Evolutionary conservation across 768 basidiomycete species (phyloP), one percentile per base, ranked within the genome.

Genomic region (Boletus speciosus): DNA sequence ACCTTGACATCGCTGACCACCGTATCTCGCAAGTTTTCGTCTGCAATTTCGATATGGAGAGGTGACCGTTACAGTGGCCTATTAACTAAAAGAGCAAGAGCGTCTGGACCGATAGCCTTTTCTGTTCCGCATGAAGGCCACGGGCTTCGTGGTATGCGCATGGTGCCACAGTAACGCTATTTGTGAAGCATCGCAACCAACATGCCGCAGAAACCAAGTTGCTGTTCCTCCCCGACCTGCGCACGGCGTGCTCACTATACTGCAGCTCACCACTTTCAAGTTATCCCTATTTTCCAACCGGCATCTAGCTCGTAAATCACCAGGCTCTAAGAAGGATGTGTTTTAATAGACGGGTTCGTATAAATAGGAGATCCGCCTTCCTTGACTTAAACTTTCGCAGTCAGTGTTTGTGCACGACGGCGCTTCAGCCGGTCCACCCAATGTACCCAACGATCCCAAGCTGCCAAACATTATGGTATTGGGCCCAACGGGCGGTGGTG

Each of bases 401-500:
- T 52, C 52, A 1, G 21, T 14, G 15, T 21, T 48, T 9, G 21
- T 54, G 19, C 49, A 59, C 32, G 42, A 54, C 29, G 37, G n/a
- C 29, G 47, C 42, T 10, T 9, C 42, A 25, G 23, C 51, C 11
- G 5, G 16, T 39, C 32, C 25, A n/a, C 52, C 51, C 29, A 49
- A 47, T 5, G 23, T 19, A 9, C 34, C 46, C 42, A 46, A 23
- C 8, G 55, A 50, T 7, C 45, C 60, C 23, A 55, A 6, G 6
- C 40, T 54, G 15, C 63, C 61, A 10, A 66, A 65, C 21, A 29
- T 70, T 8, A 50, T 68, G 37, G 64, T 68, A 6, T 48, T 70
- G 12, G 68, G 67, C 32, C 64, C 61, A 23, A 54, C 41, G 19
- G 66, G 68, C 12, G 61, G 61, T 21, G 68, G 68, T 11, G 60